Evolutionary conservation across 2,329 filamentous ascomycete genomes (phyloP), one percentile per base, ranked within the genome.

Genomic region (Dactylellina haptotyla): DNA sequence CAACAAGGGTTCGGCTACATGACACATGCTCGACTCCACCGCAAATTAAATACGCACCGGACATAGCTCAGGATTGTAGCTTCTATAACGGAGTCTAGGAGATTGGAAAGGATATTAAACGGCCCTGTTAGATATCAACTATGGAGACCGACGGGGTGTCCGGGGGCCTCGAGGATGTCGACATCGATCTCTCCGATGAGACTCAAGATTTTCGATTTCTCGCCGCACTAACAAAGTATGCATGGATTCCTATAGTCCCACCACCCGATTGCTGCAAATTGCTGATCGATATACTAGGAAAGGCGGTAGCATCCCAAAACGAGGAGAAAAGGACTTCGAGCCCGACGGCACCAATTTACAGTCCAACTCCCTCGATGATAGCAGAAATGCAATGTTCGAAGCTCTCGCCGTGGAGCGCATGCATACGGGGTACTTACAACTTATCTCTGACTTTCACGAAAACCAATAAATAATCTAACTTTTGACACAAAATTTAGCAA

Each of bases 261-360:
- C 74, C 79, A 4, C 14, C 9, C 6, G 6, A 10, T 18, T 78
- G 43, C 76, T 74, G 14, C n/a, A 5, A 46, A 46, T 46, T n/a
- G n/a, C n/a, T 46, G 18, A 46, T 26, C 1, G 18, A 6, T 59
- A 43, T 20, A 43, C 16, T 26, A 73, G 69, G 14, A 73, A 73
- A 50, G 69, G 61, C 5, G 67, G 67, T 84, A 56, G 87, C 77
- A 86, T 93, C 9, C 92, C 96, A 34, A 93, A 94, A 76, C 92
- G 93, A 75, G 95, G 95, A 73, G 93, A 96, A 80, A 99, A 99
- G 81, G 95, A 99, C 82, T 99, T 97, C 80, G 95, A 98, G 82
- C 89, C 91, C 26, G 93, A 98, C 81, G 91, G 91, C 51, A 98
- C 95, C 1, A 86, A 87, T 30, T 87, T 91, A 30, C 95, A 99